These are phyloP conservation scores for Citrullus mucosospermus DNA, from an alignment of 306 rosid species.

Conservation along the genomic window DNA sequence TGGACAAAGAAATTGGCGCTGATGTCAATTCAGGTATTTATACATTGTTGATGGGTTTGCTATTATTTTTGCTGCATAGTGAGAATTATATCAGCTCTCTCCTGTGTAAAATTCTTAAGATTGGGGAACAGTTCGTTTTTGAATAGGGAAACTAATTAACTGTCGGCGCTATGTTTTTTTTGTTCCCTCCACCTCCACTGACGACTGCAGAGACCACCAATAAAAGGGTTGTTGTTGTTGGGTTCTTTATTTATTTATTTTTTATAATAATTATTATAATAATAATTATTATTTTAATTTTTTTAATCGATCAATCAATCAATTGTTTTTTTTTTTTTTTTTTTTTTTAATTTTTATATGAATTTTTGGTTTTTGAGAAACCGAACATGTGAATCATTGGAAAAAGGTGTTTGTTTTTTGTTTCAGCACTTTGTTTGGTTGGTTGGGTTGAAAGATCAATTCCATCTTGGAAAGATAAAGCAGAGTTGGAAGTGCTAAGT, in stretches of 20 bases:
- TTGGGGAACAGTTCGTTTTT: not conserved
- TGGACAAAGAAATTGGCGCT: constrained; percentile 55
- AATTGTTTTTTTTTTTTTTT: too few species aligned
- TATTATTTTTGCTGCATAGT: not conserved
- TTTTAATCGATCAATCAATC: too few species aligned
- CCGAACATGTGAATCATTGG: not conserved
- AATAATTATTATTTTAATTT: too few species aligned
- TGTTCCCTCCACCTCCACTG: not conserved
- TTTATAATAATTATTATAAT: too few species aligned
- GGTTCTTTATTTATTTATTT: too few species aligned
- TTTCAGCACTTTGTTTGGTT: not conserved
- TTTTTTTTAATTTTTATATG: too few species aligned
- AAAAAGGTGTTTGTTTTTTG: too few species aligned
- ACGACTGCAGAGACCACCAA: not conserved
- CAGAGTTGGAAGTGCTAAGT: too few species aligned
- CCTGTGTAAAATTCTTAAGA: not conserved
- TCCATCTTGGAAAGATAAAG: too few species aligned
- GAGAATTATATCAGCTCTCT: not conserved
- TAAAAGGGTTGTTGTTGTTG: not conserved
- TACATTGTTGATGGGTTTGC: not conserved
- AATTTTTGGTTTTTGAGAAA: not conserved
- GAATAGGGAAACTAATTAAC: not conserved
- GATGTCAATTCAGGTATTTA: constrained; percentile 56
- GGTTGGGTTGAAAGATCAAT: not conserved
- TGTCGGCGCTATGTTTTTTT: not conserved